Base-by-base conservation (phyloP, 2,329 filamentous ascomycete species). In the Paracamarosporium sp. region DNA sequence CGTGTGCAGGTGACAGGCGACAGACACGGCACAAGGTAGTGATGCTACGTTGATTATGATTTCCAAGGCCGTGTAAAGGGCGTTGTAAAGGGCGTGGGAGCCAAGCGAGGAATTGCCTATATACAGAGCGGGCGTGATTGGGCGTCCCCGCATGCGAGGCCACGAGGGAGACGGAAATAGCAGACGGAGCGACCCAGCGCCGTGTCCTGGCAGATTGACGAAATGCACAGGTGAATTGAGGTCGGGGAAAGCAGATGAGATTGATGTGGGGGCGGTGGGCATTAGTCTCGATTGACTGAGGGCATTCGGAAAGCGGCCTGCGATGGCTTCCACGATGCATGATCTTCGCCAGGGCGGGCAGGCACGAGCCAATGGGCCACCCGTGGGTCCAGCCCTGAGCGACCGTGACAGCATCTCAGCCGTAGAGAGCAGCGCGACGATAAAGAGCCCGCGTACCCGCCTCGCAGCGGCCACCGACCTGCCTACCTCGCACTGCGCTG, bases 151-250 rank as follows among this genome's bases (percentile, higher is more conserved):
- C 57, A 51, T 30, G 50, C 33, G 43, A 52, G 33, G 59, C 58
- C 58, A 61, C 57, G 62, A 63, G 57, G 56, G 45, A 40, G 47
- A 50, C 53, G 12, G 48, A 38, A 59, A 56, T 57, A 61, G 53
- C 43, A 50, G n/a, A 15, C 31, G 41, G 56, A 50, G 60, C 38
- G n/a, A n/a, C 55, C 59, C 56, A 54, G 55, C 46, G 57, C 22
- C 30, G 45, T 20, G 36, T 30, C 54, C 44, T 28, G 53, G 53
- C 58, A 57, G 43, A 59, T 56, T 59, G 43, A 55, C 35, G 44
- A 36, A 50, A 50, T 45, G 50, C 45, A 57, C 30, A 50, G 40
- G 36, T 52, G 54, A 45, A 54, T 57, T 50, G 54, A 31, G 20
- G 38, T 33, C 25, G 40, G 38, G 30, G 38, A 44, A 52, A n/a